Conservation (phyloP, 202 grass and related monocot genomes). For the Schoenoplectus triqueter region DNA sequence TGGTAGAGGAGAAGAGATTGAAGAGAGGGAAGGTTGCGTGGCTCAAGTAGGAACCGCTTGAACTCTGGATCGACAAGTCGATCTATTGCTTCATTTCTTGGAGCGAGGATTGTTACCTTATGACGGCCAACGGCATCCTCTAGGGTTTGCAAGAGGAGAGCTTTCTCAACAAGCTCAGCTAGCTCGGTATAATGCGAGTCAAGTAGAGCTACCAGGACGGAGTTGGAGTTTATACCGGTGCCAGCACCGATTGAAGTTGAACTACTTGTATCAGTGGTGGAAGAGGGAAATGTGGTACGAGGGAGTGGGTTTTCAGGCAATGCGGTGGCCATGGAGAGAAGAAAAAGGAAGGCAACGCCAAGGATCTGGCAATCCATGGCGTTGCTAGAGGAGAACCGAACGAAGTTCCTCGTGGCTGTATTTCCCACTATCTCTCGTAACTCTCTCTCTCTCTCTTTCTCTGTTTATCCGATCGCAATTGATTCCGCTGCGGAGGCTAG, state of each 20-base stretch:
- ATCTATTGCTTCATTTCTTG: constrained; percentile 35
- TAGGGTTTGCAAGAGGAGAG: not conserved
- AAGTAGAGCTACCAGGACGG: not conserved
- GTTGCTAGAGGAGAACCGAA: not conserved
- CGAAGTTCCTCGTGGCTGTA: not conserved
- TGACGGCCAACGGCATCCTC: constrained; percentile 31
- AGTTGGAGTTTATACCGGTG: constrained; percentile 34
- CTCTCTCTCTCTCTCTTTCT: not conserved
- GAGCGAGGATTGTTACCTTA: constrained; percentile 41
- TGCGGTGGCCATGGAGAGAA: constrained; percentile 31
- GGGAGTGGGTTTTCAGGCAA: constrained; percentile 25
- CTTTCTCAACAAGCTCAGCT: not conserved
- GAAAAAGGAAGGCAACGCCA: constrained; percentile 51
- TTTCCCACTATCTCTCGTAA: not conserved
- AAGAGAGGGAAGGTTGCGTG: constrained; percentile 61
- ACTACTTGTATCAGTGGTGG: constrained; percentile 30
- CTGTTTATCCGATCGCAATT: not conserved
- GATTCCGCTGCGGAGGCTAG: not conserved
- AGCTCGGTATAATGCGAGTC: constrained; percentile 42
- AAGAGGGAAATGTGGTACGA: constrained; percentile 25
- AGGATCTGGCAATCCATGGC: constrained; percentile 53
- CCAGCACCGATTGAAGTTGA: constrained; percentile 7
- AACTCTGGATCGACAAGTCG: constrained; percentile 44
- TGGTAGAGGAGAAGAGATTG: constrained; percentile 81
- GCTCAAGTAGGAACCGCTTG: constrained; percentile 49